These are phyloP conservation scores for Colletotrichum spinosum DNA, from an alignment of 2,329 filamentous ascomycete genomes.

Conservation along the genomic window DNA sequence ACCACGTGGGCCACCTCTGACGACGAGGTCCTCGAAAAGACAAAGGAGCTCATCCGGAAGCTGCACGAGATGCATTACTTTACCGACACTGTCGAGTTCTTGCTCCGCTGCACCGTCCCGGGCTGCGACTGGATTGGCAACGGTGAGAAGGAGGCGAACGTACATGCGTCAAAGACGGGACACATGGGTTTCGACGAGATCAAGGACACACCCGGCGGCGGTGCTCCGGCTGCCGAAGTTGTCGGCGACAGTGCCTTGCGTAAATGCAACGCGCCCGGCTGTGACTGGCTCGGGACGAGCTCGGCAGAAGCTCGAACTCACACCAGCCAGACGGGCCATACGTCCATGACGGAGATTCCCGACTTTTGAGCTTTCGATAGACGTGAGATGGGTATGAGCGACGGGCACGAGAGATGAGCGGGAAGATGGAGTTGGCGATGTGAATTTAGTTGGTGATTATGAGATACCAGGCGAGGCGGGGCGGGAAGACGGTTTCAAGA, in stretches of 20 bases:
- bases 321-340: constrained; percentile 70
- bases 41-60: constrained; percentile 72
- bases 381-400: too few species aligned
- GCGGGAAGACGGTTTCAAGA: too few species aligned
- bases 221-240: not conserved
- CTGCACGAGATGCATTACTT: constrained; percentile 82
- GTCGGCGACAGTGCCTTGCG: constrained; percentile 70
- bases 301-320: constrained; percentile 69
- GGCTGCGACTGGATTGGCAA: constrained; percentile 75
- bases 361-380: constrained; percentile 42
- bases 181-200: constrained; percentile 70
- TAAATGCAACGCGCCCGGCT: constrained; percentile 74
- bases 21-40: constrained; percentile 77
- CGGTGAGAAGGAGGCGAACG: constrained; percentile 71
- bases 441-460: too few species aligned
- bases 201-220: constrained; percentile 71
- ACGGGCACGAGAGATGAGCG: too few species aligned
- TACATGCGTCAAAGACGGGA: constrained; percentile 71
- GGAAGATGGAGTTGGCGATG: too few species aligned
- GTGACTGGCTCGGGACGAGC: constrained; percentile 75
- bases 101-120: constrained; percentile 77
- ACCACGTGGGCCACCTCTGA: constrained; percentile 66
- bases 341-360: constrained; percentile 52
- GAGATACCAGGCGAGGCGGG: too few species aligned
- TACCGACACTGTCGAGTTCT: constrained; percentile 86